Base-by-base conservation (phyloP, 352 stramenopile species). In the Globisporangium iwayamae region DNA sequence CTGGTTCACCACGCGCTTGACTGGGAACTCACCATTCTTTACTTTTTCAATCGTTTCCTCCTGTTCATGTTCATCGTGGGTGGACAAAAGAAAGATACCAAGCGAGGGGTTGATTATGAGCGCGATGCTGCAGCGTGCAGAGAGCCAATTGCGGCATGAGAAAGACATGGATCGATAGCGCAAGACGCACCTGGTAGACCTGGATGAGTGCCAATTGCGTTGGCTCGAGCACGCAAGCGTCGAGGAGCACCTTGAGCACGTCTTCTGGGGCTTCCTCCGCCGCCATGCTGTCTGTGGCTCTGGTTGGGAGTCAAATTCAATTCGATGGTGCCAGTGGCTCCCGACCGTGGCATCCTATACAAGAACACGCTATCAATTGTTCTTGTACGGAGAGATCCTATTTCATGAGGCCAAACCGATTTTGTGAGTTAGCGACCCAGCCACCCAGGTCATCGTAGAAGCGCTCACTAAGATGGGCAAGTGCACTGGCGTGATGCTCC, bases 1-100 rank as follows among this genome's bases (percentile, higher is more conserved):
- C 62, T 89, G 78, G 61, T 75, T 85, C 57, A 85, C 77, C 25
- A 83, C 67, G 38, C 81, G 81, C 69, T 93, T 93, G 56, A 89
- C 65, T 18, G 85, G 63, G 50, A 90, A 65, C 60, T 81, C 79
- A 18, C 79, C 75, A 59, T 67, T 70, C 61, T 81, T 75, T 55
- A 85, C 75, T 69, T 89, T 87, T 14, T 79, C 74, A 46, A 93
- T 51, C 32, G 83, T 73, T 56, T 93, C 82, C 36, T 87, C 81
- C 75, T 86, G 52, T 36, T 43, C 28, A 55, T 10, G 32, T 36
- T 36, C 32, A 36, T 36, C 7, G 45, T 46, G 36, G 39, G 55
- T 61, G 36, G 32, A 39, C 56, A 50, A 53, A 38, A 20, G 32
- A 48, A 20, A 45, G 45, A 30, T 43, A 41, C 20, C 25, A 46